These are phyloP conservation scores for Boletus bicolor DNA, from an alignment of 768 basidiomycete species.

Conservation along the genomic window DNA sequence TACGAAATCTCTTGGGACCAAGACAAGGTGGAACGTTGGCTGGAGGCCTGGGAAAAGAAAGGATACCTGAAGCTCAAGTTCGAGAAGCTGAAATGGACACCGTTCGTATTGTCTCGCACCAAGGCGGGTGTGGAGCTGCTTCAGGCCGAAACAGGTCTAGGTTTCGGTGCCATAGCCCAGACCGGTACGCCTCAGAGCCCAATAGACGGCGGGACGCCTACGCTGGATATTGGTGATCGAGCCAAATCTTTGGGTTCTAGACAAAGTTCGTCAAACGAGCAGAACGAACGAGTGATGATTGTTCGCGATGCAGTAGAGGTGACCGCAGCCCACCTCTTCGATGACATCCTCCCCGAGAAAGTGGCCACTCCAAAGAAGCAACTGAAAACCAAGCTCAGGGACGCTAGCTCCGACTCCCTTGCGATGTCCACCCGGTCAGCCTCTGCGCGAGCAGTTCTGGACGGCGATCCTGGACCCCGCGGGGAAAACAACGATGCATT, in stretches of 20 bases:
- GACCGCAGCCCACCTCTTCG: slow-evolving; percentile 32
- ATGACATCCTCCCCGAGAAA: slow-evolving; percentile 24
- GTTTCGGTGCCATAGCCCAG: slow-evolving; percentile 9
- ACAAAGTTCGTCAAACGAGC: slow-evolving; percentile 13
- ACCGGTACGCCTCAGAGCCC: slow-evolving; percentile 16
- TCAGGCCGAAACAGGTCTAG: slow-evolving; percentile 18
- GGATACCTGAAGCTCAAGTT: slow-evolving; percentile 73
- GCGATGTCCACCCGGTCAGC: slow-evolving; percentile 17
- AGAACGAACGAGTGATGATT: slow-evolving; percentile 10
- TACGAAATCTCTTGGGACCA: slow-evolving; percentile 79
- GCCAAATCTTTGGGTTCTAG: slow-evolving; percentile 17
- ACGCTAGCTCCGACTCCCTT: slow-evolving; percentile 13
- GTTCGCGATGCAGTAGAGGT: slow-evolving; percentile 9
- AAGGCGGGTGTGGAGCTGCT: slow-evolving; percentile 28
- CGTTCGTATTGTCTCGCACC: slow-evolving; percentile 69
- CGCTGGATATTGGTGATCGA: slow-evolving; percentile 14
- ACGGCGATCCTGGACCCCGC: slow-evolving; percentile 5
- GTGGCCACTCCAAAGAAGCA: slow-evolving; percentile 20
- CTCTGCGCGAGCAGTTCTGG: slow-evolving; percentile 19
- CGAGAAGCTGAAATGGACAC: slow-evolving; percentile 92
- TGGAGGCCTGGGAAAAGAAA: slow-evolving; percentile 72
- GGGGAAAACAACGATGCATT: slow-evolving; percentile 8
- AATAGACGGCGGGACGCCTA: slow-evolving; percentile 24
- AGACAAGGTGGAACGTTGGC: slow-evolving; percentile 58
- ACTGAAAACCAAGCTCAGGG: slow-evolving; percentile 13